These are phyloP conservation scores for Saccharomycopsis crataegensis DNA, from an alignment of 1,139 yeast genomes.

Conservation along the genomic window DNA sequence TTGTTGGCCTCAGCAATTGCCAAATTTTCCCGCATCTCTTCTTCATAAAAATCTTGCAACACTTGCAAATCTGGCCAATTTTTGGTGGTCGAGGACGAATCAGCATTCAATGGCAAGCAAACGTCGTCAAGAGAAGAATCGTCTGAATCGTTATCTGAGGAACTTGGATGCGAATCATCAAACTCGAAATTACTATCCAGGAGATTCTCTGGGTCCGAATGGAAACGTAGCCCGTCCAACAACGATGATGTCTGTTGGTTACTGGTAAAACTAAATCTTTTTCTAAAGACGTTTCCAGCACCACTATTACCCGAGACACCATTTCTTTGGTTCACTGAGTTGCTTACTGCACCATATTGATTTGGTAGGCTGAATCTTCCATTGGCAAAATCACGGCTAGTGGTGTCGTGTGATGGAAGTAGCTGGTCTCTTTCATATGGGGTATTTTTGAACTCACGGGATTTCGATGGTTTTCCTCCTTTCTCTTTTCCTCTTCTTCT, in stretches of 20 bases:
- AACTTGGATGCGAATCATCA: constrained; percentile 19
- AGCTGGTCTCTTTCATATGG: constrained; percentile 39
- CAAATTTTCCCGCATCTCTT: constrained; percentile 45
- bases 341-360: background rate
- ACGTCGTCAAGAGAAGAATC: constrained; percentile 85
- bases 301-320: background rate
- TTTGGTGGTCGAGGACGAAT: constrained; percentile 8
- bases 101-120: constrained; percentile 61
- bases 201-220: constrained; percentile 13
- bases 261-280: background rate
- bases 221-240: constrained; percentile 17
- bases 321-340: background rate
- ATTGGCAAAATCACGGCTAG: no score
- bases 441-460: constrained; percentile 16
- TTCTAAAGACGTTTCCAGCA: background rate
- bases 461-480: background rate
- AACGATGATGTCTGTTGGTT: background rate
- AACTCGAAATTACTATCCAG: constrained; percentile 20
- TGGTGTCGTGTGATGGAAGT: constrained; percentile 24
- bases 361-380: background rate
- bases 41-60: constrained; percentile 66
- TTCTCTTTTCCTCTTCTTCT: background rate
- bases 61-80: constrained; percentile 79
- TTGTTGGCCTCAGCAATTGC: constrained; percentile 4
- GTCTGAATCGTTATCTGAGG: constrained; percentile 11